Percentiles rank a stretch among this genome's conserved stretches.
These are phyloP conservation scores for Alternaria sp. DNA, from an alignment of 2,329 filamentous ascomycete genomes.

Conservation along the genomic window DNA sequence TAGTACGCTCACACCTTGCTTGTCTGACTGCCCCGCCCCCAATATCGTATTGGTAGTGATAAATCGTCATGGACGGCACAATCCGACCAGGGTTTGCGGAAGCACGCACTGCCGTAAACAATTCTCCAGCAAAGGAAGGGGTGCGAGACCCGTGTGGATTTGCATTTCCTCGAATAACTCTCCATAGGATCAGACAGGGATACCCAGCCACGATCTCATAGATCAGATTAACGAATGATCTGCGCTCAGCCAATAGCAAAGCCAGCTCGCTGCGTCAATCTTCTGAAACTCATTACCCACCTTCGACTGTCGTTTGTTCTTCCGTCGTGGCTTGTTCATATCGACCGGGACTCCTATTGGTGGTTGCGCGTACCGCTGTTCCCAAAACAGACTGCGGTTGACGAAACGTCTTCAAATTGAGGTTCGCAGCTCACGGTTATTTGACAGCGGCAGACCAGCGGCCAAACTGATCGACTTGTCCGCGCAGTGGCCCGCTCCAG, in stretches of 20 bases:
- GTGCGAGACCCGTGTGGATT: background rate
- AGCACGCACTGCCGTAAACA: background rate
- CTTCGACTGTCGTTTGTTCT: conserved; percentile 20
- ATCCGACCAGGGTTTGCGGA: conserved; percentile 29
- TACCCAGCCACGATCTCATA: conserved; percentile 34
- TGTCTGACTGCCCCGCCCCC: conserved; percentile 23
- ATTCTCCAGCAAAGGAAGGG: conserved; percentile 1
- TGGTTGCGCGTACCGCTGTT: conserved; percentile 19
- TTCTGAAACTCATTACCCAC: conserved; percentile 35
- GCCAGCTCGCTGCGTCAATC: conserved; percentile 20
- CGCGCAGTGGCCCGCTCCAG: conserved; percentile 24
- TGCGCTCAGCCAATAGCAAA: conserved; percentile 37
- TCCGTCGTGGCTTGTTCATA: conserved; percentile 22
- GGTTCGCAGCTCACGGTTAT: conserved; percentile 16
- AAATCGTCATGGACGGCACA: conserved; percentile 9
- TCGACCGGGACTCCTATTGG: conserved; percentile 21
- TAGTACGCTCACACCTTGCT: conserved; percentile 18
- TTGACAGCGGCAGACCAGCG: conserved; percentile 39
- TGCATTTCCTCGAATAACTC: conserved; percentile 13
- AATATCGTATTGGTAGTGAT: conserved; percentile 18
- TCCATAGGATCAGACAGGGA: conserved; percentile 25
- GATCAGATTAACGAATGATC: conserved; percentile 47
- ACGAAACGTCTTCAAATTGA: conserved; percentile 17
- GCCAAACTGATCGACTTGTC: conserved; percentile 22
- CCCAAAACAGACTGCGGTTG: conserved; percentile 8